Base-by-base conservation (phyloP, 768 basidiomycete species). In the Sutorius australiensis region DNA sequence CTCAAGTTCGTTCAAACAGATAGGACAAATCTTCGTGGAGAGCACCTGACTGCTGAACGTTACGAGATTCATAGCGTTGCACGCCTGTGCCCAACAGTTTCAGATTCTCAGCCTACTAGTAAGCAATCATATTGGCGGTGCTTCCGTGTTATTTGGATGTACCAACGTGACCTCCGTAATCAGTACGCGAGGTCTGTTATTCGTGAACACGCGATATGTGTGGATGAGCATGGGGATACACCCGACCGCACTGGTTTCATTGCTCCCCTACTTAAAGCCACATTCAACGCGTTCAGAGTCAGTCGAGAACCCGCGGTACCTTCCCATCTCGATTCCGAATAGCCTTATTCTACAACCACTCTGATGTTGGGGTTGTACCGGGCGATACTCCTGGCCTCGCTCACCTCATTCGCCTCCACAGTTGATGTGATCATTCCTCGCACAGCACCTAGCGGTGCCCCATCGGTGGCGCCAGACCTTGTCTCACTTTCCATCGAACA, bases 401-500 rank as follows among this genome's bases (percentile, higher is more conserved):
- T 50, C 5, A 16, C 7, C 34, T 42, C 61, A 12, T 50, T 54
- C 27, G 54, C 24, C 49, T 53, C 37, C 28, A 55, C 54, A 3
- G 33, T 60, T 34, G 38, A 72, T 37, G 72, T 83, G 30, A 56
- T 74, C 1, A 61, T 85, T 19, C 73, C 79, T 9, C 55, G 76
- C 36, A 50, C 58, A 10, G 60, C 73, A 17, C 77, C 78, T 1
- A 50, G 60, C 5, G 56, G 44, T 38, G 73, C 80, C 4, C 62
- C 70, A 9, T 51, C 53, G 1, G 66, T 85, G 2, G 67, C 72
- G 8, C 73, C 75, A 7, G 78, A 78, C 11, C 67, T 85, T 12
- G 58, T 87, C 27, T 84, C 82, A 0, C 78, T 87, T 57, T 87
- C 85, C 30, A 78, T 87, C 48, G 87, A 87, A 60, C 80, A 84